phyloP scores from a whole-genome alignment of 495 filamentous ascomycete species.

The Lineolata rhizophorae region DNA sequence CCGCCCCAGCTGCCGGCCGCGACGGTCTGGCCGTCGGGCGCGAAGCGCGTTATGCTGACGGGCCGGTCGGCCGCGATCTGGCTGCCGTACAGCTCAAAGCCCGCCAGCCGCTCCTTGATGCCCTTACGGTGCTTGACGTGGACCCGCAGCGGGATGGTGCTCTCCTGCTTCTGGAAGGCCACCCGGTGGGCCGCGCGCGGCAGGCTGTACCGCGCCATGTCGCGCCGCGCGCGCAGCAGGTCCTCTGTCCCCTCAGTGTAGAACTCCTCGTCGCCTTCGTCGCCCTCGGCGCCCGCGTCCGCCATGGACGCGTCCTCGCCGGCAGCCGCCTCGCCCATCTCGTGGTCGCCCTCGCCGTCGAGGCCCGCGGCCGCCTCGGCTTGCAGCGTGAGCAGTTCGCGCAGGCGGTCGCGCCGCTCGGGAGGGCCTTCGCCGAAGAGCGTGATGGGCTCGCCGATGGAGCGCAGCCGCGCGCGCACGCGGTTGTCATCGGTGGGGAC shows the following conservation, averaged over 20 bases:
- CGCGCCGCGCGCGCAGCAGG: constrained; percentile 52
- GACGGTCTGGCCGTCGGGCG: constrained; percentile 62
- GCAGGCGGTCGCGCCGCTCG: constrained; percentile 69
- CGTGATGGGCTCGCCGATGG: constrained; percentile 79
- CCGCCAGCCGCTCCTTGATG: constrained; percentile 62
- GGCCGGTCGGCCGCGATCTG: constrained; percentile 82
- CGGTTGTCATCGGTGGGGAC: constrained; percentile 88
- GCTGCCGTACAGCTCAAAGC: constrained; percentile 75
- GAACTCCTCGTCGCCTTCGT: constrained; percentile 57
- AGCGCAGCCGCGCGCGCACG: constrained; percentile 58
- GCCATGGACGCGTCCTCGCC: constrained; percentile 11
- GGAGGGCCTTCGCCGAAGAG: constrained; percentile 81
- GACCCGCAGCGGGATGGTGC: constrained; percentile 59
- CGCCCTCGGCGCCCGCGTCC: constrained; percentile 18
- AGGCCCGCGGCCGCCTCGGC: constrained; percentile 31
- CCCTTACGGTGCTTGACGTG: constrained; percentile 80
- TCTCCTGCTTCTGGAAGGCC: constrained; percentile 52
- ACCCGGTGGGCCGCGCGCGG: constrained; percentile 61
- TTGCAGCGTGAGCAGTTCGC: constrained; percentile 54
- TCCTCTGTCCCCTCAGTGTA: constrained; percentile 65
- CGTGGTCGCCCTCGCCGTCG: constrained; percentile 38
- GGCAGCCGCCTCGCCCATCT: constrained; percentile 26
- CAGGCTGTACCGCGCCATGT: constrained; percentile 70
- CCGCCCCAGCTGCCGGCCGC: constrained; percentile 87
- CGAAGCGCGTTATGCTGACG: constrained; percentile 74